Conservation (phyloP, 2,329 filamentous ascomycete genomes). For the Chaetomiaceae sp. region DNA sequence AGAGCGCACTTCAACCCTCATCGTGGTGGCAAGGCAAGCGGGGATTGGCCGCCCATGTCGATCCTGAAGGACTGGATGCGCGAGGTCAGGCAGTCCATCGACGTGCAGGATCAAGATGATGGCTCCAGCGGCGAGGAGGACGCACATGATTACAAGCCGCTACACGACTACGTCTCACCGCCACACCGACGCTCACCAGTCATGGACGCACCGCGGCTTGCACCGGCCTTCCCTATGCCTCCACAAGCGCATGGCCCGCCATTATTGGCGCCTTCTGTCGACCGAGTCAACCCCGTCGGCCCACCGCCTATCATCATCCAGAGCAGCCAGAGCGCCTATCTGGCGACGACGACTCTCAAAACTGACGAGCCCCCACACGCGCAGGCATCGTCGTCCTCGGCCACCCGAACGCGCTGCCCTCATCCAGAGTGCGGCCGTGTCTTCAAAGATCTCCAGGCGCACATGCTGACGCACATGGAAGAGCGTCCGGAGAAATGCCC, state of each 20-base stretch:
- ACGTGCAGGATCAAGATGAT: constrained; percentile 40
- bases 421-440: constrained; percentile 53
- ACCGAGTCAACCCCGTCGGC: constrained; percentile 14
- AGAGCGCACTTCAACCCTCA: constrained; percentile 53
- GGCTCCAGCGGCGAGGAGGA: constrained; percentile 49
- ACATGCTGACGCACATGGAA: constrained; percentile 93
- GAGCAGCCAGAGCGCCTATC: constrained; percentile 14
- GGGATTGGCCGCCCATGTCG: constrained; percentile 53
- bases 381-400: constrained; percentile 14
- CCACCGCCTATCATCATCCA: constrained; percentile 22
- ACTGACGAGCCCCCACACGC: constrained; percentile 16
- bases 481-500: constrained; percentile 95
- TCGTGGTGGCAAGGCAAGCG: constrained; percentile 49
- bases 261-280: constrained; percentile 22
- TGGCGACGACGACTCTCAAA: constrained; percentile 18
- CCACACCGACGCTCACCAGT: constrained; percentile 24
- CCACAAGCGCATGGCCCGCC: constrained; percentile 18
- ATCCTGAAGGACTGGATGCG: constrained; percentile 56
- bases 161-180: constrained; percentile 24
- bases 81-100: constrained; percentile 47
- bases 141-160: constrained; percentile 31
- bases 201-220: constrained; percentile 25
- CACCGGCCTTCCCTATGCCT: constrained; percentile 25
- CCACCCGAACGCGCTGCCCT: constrained; percentile 41
- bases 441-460: constrained; percentile 66